Conservation (phyloP, 805 yeast genomes). For the Candida ipomoeae region DNA sequence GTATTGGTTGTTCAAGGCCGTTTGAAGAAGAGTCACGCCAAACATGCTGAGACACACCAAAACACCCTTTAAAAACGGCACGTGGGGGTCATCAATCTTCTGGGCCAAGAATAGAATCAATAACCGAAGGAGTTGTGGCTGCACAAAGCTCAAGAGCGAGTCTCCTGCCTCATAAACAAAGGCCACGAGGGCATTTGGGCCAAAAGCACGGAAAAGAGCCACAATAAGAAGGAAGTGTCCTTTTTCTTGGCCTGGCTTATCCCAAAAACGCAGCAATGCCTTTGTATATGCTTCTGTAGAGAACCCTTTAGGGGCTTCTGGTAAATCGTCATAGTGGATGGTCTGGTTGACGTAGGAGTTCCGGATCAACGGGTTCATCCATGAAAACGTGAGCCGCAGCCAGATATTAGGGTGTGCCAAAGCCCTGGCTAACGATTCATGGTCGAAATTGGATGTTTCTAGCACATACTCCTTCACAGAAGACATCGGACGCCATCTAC, state of each 20-base stretch:
- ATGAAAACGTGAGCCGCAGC: slow-evolving; percentile 40
- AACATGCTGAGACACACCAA: slow-evolving; percentile 44
- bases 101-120: slow-evolving; percentile 61
- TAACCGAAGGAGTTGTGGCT: slow-evolving; percentile 73
- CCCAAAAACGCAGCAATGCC: slow-evolving; percentile 18
- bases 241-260: slow-evolving; percentile 4
- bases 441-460: slow-evolving; percentile 2
- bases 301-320: slow-evolving; percentile 25
- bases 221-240: slow-evolving; percentile 12
- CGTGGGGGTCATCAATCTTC: slow-evolving; percentile 9
- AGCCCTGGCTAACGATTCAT: slow-evolving; percentile 16
- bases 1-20: slow-evolving; percentile 66
- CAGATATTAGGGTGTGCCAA: slow-evolving; percentile 29
- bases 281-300: slow-evolving; percentile 20
- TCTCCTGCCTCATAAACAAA: slow-evolving; percentile 24
- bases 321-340: slow-evolving; percentile 26
- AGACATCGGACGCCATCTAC: slow-evolving; percentile 32
- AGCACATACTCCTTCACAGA: not conserved
- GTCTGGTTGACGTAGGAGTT: slow-evolving; percentile 37
- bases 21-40: slow-evolving; percentile 52
- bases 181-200: slow-evolving; percentile 19
- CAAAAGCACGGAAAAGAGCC: slow-evolving; percentile 26
- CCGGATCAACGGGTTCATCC: slow-evolving; percentile 45
- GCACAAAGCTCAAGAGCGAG: slow-evolving; percentile 48
- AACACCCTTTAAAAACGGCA: slow-evolving; percentile 17